Evolutionary conservation across 2,329 filamentous ascomycete species (phyloP), one percentile per base, ranked within the genome.

Genomic region (Penicillium glabrum): DNA sequence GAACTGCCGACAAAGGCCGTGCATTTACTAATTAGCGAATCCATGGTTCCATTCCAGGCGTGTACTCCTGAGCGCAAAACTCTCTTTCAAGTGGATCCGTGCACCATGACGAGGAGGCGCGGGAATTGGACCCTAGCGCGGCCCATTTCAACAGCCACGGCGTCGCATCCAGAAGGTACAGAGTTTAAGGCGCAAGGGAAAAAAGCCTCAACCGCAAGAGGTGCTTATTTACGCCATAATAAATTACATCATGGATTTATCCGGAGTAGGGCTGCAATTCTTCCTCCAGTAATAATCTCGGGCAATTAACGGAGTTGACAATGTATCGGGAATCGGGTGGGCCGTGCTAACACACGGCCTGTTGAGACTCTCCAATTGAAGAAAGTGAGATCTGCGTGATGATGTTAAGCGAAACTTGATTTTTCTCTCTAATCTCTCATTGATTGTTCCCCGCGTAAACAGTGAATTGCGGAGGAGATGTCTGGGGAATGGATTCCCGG

Each of bases 401-500:
- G 9, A 21, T 41, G 3, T 21, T 23, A 19, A 41, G 19, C 19
- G 39, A 41, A 41, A 23, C 19, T 41, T 23, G 39, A 14, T n/a
- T 39, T 39, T 19, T 27, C 31, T 37, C 19, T 11, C 11, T 23
- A 37, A 23, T 23, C 13, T 44, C 31, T 27, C 46, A 26, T 41
- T 7, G 2, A 29, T 5, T 9, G 13, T 41, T 24, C 44, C 53
- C 44, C 39, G 52, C 46, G 23, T 37, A 21, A n/a, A 26, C 13
- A 41, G 45, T 41, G 29, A 46, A 50, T 19, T 43, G 54, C 39
- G 57, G 53, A 50, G 49, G 48, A 31, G 31, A 33, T 23, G 21
- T 56, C 57, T 56, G 57, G 57, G 54, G 54, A 59, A 56, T 43
- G 21, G n/a, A 43, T 16, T 46, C 23, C 51, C 57, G 57, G 57